These are phyloP conservation scores for Phytophthora capsici DNA, from an alignment of 352 stramenopile species.

Conservation along the genomic window DNA sequence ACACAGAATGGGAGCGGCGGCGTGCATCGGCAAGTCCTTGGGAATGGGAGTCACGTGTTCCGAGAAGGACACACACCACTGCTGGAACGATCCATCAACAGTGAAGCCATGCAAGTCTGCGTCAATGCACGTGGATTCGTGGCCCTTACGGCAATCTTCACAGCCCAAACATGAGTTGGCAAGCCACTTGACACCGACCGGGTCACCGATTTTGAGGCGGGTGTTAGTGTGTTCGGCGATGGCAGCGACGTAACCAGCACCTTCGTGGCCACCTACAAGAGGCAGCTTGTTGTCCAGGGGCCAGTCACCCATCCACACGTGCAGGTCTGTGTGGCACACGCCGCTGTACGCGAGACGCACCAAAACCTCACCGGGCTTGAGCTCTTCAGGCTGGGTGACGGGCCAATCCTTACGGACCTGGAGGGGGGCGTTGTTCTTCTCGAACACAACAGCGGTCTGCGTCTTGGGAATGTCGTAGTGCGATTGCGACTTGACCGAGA, in stretches of 20 bases:
- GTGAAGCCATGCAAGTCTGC: constrained; percentile 41
- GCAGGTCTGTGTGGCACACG: constrained; percentile 54
- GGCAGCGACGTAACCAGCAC: constrained; percentile 49
- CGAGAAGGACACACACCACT: constrained; percentile 71
- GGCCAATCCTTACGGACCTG: constrained; percentile 53
- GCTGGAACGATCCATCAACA: constrained; percentile 52
- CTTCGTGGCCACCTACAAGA: constrained; percentile 60
- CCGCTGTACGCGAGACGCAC: constrained; percentile 54
- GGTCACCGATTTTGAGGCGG: constrained; percentile 45
- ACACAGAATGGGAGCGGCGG: constrained; percentile 78
- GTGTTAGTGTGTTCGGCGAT: constrained; percentile 44
- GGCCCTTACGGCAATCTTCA: constrained; percentile 54
- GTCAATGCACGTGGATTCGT: constrained; percentile 46
- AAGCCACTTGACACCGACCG: constrained; percentile 53
- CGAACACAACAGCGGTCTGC: constrained; percentile 48
- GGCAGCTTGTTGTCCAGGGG: constrained; percentile 43
- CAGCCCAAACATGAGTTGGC: constrained; percentile 51
- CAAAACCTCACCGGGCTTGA: constrained; percentile 51
- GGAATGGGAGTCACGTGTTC: constrained; percentile 78
- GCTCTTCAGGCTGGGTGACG: constrained; percentile 40
- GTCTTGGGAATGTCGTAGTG: constrained; percentile 59
- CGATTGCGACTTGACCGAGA: constrained; percentile 50
- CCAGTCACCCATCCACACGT: constrained; percentile 48
- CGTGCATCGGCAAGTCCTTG: constrained; percentile 44
- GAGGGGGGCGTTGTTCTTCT: constrained; percentile 49